Conservation (phyloP, 495 filamentous ascomycete species). For the Podospora fimiseda region DNA sequence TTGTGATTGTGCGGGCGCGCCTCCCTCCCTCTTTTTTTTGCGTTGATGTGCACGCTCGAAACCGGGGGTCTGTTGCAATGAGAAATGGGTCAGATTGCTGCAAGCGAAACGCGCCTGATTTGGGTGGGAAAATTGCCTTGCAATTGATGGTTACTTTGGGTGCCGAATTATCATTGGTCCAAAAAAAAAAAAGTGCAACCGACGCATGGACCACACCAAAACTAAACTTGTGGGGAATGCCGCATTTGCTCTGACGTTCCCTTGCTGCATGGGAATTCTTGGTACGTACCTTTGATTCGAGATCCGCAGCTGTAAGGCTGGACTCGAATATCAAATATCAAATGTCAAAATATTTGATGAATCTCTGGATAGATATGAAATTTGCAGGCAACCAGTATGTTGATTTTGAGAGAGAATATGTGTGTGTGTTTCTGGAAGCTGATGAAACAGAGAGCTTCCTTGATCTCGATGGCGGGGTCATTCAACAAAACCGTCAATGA, state of each 20-base stretch:
- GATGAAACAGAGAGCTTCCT: neutral
- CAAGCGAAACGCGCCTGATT: conserved; percentile 22
- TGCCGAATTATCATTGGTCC: conserved; percentile 28
- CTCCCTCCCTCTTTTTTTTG: conserved; percentile 22
- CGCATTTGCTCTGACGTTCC: conserved; percentile 8
- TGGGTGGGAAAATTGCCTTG: conserved; percentile 23
- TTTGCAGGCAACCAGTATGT: too few relatives aligned
- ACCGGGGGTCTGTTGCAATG: conserved; percentile 32
- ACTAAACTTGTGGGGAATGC: conserved; percentile 14
- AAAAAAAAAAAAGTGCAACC: conserved; percentile 18
- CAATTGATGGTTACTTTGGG: conserved; percentile 6
- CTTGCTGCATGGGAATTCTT: neutral
- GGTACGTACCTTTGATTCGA: conserved; percentile 16
- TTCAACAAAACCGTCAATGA: neutral
- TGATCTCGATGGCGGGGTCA: neutral
- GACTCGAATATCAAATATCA: neutral
- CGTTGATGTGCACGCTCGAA: conserved; percentile 22
- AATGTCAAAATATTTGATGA: too few relatives aligned
- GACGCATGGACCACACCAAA: conserved; percentile 19
- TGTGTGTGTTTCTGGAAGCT: neutral
- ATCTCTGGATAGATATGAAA: too few relatives aligned
- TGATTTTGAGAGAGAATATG: neutral
- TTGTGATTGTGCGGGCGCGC: conserved; percentile 18
- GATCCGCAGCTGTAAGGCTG: conserved; percentile 10
- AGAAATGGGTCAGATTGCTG: conserved; percentile 22